Percentiles rank a stretch among this genome's conserved stretches.
phyloP scores from a whole-genome alignment of 371 early-diverging fungal genomes.

The Syncephalastrum sp. region DNA sequence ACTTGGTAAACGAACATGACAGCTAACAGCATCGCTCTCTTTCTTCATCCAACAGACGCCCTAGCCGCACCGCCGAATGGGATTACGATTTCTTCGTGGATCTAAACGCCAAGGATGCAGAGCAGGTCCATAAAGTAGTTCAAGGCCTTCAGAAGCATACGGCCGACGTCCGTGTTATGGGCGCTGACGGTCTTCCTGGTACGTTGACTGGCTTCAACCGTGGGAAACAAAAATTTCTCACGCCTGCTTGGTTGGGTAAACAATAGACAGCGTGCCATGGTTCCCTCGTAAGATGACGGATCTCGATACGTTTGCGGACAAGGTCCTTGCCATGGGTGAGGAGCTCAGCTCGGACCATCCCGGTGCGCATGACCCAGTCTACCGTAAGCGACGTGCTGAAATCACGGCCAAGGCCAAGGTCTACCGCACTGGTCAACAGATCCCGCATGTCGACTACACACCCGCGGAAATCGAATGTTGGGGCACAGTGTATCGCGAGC shows the following conservation, averaged over 20 bases:
- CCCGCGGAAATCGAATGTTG: conserved; percentile 83
- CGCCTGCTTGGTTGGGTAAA: not conserved
- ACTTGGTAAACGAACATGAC: no score
- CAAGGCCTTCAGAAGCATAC: conserved; percentile 61
- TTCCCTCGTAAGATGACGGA: conserved; percentile 94
- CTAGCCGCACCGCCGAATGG: conserved; percentile 74
- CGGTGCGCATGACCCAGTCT: conserved; percentile 86
- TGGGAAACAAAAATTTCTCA: conserved; percentile 12
- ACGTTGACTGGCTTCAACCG: not conserved
- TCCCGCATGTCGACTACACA: conserved; percentile 90
- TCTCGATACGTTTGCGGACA: conserved; percentile 91
- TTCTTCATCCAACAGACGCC: conserved; percentile 53
- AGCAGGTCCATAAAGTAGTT: conserved; percentile 58
- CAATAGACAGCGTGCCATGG: conserved; percentile 72
- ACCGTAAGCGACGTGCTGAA: conserved; percentile 83
- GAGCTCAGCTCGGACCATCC: conserved; percentile 91
- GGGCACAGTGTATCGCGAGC: conserved; percentile 77
- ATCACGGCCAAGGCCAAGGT: conserved; percentile 87
- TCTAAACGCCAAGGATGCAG: conserved; percentile 62
- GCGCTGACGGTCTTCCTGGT: conserved; percentile 5
- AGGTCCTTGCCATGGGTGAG: conserved; percentile 91
- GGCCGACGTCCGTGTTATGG: conserved; percentile 63
- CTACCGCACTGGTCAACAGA: conserved; percentile 78
- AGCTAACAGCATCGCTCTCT: not conserved
- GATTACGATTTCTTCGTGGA: conserved; percentile 95